phyloP scores from a whole-genome alignment of 2,329 filamentous ascomycete genomes.

The Botryotinia narcissicola region DNA sequence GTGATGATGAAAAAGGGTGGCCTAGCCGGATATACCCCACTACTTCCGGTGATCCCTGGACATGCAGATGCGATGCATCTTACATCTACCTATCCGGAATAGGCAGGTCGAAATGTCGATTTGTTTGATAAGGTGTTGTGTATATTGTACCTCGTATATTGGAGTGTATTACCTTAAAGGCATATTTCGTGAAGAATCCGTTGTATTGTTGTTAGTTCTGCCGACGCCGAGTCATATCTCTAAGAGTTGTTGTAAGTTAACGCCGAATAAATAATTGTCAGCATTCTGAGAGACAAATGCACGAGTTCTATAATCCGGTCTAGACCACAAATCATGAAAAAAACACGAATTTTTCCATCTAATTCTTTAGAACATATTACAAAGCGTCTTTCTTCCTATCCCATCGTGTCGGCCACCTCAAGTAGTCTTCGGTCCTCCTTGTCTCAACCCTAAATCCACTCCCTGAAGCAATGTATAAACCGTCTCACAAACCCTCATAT shows the following conservation, averaged over 20 bases:
- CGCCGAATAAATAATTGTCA: not conserved
- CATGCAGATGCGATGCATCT: not conserved
- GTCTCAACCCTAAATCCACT: slow-evolving; percentile 20
- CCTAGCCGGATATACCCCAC: not conserved
- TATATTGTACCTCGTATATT: too few relatives aligned
- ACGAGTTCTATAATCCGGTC: not conserved
- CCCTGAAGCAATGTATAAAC: slow-evolving; percentile 40
- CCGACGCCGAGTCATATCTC: not conserved
- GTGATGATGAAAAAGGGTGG: not conserved
- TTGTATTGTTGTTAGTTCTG: too few relatives aligned
- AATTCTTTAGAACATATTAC: not conserved
- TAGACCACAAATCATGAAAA: not conserved
- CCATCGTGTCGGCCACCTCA: not conserved
- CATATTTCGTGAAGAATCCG: not conserved
- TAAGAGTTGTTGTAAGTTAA: not conserved
- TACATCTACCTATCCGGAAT: not conserved
- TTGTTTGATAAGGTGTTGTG: not conserved
- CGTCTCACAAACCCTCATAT: slow-evolving; percentile 50
- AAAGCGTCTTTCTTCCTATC: fast-evolving
- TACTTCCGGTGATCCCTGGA: not conserved
- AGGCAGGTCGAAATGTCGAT: not conserved
- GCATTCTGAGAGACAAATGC: not conserved
- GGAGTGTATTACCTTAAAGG: not conserved
- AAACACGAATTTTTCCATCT: not conserved
- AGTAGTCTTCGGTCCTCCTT: not conserved